A percentile compares a stretch with the other conserved stretches of the same genome.
These are phyloP conservation scores for Pseudonitzschia multistriata DNA, from an alignment of 108 stramenopile genomes.

Conservation along the genomic window DNA sequence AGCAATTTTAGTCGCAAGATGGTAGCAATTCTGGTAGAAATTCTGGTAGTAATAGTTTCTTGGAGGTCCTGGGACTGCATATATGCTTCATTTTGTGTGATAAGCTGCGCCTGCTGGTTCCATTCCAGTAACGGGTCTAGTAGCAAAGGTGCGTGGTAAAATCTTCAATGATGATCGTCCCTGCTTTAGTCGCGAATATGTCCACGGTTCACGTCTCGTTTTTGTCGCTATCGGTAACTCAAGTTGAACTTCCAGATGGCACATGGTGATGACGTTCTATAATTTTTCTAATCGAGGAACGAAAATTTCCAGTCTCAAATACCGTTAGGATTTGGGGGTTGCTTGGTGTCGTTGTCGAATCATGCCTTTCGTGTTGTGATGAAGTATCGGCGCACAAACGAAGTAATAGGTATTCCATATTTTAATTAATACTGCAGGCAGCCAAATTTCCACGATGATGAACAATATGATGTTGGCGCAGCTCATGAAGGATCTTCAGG, in stretches of 20 bases:
- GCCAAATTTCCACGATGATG: slow-evolving; percentile 32
- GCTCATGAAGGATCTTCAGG: slow-evolving; percentile 87
- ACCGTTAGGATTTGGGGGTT: background rate
- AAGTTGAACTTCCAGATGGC: background rate
- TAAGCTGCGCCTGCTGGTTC: too few relatives aligned
- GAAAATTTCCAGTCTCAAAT: background rate
- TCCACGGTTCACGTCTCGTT: background rate
- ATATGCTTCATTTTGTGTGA: too few relatives aligned
- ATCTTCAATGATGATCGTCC: too few relatives aligned
- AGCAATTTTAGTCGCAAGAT: too few relatives aligned
- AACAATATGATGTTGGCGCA: slow-evolving; percentile 83
- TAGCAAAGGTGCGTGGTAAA: too few relatives aligned
- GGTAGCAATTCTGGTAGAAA: too few relatives aligned
- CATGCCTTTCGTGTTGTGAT: background rate
- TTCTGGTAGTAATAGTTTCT: too few relatives aligned
- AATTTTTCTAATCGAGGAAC: background rate
- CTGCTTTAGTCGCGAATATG: background rate
- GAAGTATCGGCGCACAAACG: background rate
- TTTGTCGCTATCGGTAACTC: background rate
- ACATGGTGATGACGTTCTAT: background rate
- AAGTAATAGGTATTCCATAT: background rate
- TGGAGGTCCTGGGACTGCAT: too few relatives aligned
- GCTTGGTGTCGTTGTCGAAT: background rate
- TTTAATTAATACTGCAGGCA: too few relatives aligned
- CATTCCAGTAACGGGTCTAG: too few relatives aligned